Evolutionary conservation across 1,284 basidiomycete genomes (phyloP).

Genomic region (Boletus mariae): DNA sequence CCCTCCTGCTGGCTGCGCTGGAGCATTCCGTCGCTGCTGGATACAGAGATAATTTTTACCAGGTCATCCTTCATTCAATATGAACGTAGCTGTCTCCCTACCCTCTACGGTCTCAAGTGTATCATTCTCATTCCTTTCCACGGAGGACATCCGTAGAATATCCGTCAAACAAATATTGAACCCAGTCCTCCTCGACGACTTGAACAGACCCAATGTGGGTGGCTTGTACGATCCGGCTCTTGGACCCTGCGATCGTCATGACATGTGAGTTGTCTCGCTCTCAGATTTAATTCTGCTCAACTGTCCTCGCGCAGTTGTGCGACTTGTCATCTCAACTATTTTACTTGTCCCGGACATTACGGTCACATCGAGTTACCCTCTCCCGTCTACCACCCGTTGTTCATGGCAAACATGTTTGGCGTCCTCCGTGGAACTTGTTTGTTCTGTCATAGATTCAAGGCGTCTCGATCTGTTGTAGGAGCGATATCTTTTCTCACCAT

Average conservation of each 20-base stretch:
- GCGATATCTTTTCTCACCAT: conserved; percentile 8
- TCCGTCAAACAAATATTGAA: conserved; percentile 98
- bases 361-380: conserved; percentile 98
- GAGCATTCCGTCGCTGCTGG: too few relatives aligned
- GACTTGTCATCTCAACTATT: conserved; percentile 90
- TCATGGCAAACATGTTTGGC: conserved; percentile 91
- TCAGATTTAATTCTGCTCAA: conserved; percentile 1
- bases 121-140: conserved; percentile 92
- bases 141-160: conserved; percentile 89
- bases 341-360: conserved; percentile 96
- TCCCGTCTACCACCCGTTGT: conserved; percentile 95
- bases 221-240: conserved; percentile 96
- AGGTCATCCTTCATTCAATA: conserved; percentile 32
- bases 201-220: conserved; percentile 88
- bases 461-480: conserved; percentile 73
- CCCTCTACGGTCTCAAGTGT: conserved; percentile 82
- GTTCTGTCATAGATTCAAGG: conserved; percentile 94
- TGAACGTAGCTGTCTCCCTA: conserved; percentile 93
- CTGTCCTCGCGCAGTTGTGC: conserved; percentile 64
- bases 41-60: neutral
- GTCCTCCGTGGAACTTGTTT: conserved; percentile 89
- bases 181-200: conserved; percentile 88
- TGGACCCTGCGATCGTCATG: conserved; percentile 83
- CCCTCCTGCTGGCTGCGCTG: too few relatives aligned
- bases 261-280: conserved; percentile 66